phyloP scores from a whole-genome alignment of 148 eudicot species.

The Rhododendron molle region DNA sequence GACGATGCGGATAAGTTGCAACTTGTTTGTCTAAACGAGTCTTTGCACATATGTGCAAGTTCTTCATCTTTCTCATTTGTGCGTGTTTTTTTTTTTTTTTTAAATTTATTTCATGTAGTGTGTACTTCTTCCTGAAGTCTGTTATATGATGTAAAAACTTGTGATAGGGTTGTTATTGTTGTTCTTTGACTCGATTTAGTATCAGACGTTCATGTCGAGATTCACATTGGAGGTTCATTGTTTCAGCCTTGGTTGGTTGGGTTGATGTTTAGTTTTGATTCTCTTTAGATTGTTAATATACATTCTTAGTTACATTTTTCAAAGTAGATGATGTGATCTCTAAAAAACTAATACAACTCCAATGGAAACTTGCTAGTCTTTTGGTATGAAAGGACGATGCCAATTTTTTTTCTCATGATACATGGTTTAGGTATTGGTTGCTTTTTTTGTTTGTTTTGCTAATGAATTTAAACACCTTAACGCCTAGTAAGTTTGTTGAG shows the following conservation, averaged over 20 bases:
- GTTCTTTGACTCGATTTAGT: conserved; percentile 31
- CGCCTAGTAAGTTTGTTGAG: conserved; percentile 33
- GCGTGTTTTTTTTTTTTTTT: not conserved
- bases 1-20: not conserved
- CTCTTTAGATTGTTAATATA: not conserved
- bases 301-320: not conserved
- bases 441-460: not conserved
- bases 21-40: not conserved
- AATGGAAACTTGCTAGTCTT: not conserved
- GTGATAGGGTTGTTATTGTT: conserved; percentile 17
- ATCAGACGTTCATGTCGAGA: conserved; percentile 26
- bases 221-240: conserved; percentile 27
- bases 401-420: not conserved
- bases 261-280: not conserved
- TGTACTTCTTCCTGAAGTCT: not conserved
- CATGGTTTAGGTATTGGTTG: not conserved
- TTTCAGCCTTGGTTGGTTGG: conserved; percentile 23
- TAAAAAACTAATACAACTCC: not conserved
- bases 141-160: not conserved
- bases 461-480: conserved; percentile 33
- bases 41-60: not conserved
- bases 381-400: conserved; percentile 1
- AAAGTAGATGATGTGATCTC: not conserved
- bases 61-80: not conserved
- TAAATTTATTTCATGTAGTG: not conserved